Evolutionary conservation across 495 filamentous ascomycete species (phyloP), one percentile per base, ranked within the genome.

Genomic region (Xylaria scruposa): DNA sequence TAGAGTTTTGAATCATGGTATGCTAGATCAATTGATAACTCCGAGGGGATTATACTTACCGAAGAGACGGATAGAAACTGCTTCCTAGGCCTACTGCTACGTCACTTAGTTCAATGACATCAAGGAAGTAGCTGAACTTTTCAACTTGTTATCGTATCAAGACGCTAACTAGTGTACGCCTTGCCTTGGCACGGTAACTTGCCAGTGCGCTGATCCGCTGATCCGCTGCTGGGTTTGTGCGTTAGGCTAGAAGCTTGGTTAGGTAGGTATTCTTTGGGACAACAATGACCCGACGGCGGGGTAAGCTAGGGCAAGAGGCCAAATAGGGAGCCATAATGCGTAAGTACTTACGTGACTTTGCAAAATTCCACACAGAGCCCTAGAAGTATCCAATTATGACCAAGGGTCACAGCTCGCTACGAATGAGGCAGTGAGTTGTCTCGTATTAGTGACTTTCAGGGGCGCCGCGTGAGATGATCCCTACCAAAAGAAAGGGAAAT

Each of bases 351-450:
- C 40, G 29, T 67, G 29, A 67, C 31, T 31, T 64, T 53, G 46
- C 63, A 67, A 40, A 8, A 46, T 47, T 65, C 62, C 40, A 46
- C 3, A 42, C 56, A 1, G 31, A 19, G 56, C 15, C 17, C 56
- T 59, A 19, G 51, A 24, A 29, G 6, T 29, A 29, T 29, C 51
- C 19, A 15, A 26, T 29, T 29, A 56, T 56, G 24, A 29, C 51
- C 9, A 29, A 54, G 24, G 24, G 51, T 26, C 51, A 53, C 24
- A 56, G 53, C 53, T 56, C 53, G 4, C 53, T 29, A 26, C 38
- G 60, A 63, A 46, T 49, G 63, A 67, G 63, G 46, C 46, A 36
- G 44, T 53, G 63, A 26, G 29, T 67, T 33, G 63, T 67, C 46
- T 44, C 44, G 38, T 31, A 21, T 67, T 47, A 29, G 47, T 38